These are phyloP conservation scores for Arthrobotrys musiformis DNA, from an alignment of 2,329 filamentous ascomycete species.

Conservation along the genomic window DNA sequence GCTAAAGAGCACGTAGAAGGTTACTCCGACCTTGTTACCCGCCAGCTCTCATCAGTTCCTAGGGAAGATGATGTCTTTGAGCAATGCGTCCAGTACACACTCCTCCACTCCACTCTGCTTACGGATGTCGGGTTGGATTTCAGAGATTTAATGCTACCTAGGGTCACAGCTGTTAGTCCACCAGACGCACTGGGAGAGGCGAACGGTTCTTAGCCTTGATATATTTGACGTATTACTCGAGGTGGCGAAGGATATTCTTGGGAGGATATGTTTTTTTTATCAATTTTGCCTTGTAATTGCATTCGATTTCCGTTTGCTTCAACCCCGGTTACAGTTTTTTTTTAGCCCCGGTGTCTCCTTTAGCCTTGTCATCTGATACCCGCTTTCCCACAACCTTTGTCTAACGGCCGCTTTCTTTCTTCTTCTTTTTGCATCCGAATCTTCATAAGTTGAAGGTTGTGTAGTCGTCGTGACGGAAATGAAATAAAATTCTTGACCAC, in stretches of 20 bases:
- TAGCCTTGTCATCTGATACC: neutral
- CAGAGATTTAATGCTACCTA: conserved; percentile 69
- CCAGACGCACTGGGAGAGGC: conserved; percentile 28
- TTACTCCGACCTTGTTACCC: conserved; percentile 83
- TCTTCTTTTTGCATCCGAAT: neutral
- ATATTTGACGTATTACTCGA: neutral
- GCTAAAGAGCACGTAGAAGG: conserved; percentile 93
- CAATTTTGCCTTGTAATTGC: neutral
- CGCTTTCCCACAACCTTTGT: neutral
- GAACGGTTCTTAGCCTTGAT: neutral
- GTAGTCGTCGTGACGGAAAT: neutral
- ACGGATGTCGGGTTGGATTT: conserved; percentile 91
- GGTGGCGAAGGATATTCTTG: neutral
- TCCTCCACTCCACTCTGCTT: conserved; percentile 81
- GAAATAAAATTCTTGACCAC: neutral
- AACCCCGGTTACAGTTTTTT: neutral
- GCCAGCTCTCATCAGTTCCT: conserved; percentile 89
- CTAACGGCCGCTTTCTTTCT: neutral
- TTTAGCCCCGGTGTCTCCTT: neutral
- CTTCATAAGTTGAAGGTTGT: neutral
- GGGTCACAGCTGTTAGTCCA: neutral
- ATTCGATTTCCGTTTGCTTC: neutral
- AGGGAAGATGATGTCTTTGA: conserved; percentile 79
- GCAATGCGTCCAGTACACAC: conserved; percentile 83
- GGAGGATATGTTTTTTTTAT: neutral